These are phyloP conservation scores for Kwoniella europaea DNA, from an alignment of 768 basidiomycete genomes.

Conservation along the genomic window DNA sequence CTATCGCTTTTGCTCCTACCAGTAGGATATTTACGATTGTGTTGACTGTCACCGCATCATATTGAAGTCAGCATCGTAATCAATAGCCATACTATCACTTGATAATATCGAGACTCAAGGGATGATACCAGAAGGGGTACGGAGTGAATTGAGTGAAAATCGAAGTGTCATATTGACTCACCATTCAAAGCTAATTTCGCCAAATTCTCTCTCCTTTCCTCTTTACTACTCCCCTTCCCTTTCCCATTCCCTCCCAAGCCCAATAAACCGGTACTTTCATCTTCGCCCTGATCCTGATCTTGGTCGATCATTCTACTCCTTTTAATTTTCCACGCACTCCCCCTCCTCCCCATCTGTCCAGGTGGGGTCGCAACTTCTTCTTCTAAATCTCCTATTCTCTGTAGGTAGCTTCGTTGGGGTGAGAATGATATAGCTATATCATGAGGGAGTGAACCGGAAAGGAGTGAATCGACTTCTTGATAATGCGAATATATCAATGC, in stretches of 20 bases:
- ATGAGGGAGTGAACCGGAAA: conserved; percentile 49
- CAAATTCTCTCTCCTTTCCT: conserved; percentile 47
- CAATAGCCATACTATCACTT: no score
- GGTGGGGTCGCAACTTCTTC: conserved; percentile 5
- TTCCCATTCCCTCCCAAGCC: not conserved
- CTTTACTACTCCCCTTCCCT: conserved; percentile 25
- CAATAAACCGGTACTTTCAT: conserved; percentile 38
- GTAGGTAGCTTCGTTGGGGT: conserved; percentile 17
- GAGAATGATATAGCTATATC: conserved; percentile 49
- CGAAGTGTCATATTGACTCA: conserved; percentile 24
- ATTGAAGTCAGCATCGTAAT: no score
- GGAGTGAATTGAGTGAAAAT: not conserved
- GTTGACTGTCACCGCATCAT: conserved; percentile 41
- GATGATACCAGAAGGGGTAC: no score
- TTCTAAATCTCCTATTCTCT: conserved; percentile 9
- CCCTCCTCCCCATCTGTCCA: not conserved
- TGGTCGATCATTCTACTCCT: conserved; percentile 1
- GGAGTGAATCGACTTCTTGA: conserved; percentile 50
- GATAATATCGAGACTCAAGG: no score
- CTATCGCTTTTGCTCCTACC: conserved; percentile 57
- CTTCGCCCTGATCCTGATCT: not conserved
- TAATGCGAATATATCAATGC: conserved; percentile 47
- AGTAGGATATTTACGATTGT: conserved; percentile 58
- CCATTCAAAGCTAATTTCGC: conserved; percentile 53
- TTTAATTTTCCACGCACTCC: conserved; percentile 23